Evolutionary conservation across 257 asterid species (phyloP), one percentile per base, ranked within the genome.

Genomic region (Przewalskia tangutica): DNA sequence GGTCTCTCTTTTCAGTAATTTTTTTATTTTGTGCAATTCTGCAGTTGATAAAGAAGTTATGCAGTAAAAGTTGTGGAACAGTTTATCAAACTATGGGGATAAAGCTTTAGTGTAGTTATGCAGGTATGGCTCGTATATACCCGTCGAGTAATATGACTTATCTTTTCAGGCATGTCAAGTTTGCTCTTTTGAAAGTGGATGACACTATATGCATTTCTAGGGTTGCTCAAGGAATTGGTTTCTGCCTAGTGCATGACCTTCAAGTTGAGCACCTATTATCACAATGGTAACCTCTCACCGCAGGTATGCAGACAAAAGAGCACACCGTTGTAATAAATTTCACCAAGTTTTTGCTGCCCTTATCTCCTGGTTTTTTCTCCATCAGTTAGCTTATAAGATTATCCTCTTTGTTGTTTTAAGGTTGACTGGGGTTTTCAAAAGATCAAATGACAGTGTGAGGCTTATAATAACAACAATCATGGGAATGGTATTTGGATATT

Each of bases 401-500:
- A 73, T 44, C 79, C 60, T 23, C 79, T 48, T 73, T 48, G 23
- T 50, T 60, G 12, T 73, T 23, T 48, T 73, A 73, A 73, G 80
- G 80, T 75, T 75, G 94, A 90, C 94, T 93, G 98, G 95, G 89
- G 93, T 83, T 82, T 82, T 85, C 81, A 96, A 87, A 89, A 97
- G 82, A 88, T 85, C 98, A 53, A 90, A 90, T 84, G 98, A 89
- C 78, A 83, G 94, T 80, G 91, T 89, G 56, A 90, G 98, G 63
- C 94, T 97, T 67, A 55, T 97, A 77, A 84, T 93, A 55, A 92
- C 98, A 71, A 89, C 98, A 84, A 80, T 97, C 85, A 90, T 91
- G 88, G 99, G 99, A 81, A 90, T 94, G 89, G 92, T 92, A 80
- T 87, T 97, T 81, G 99, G 99, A 88, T 97, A 97, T 88, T 88